Percentiles rank a stretch among this genome's conserved stretches.
Conservation (phyloP, 1,284 basidiomycete species). For the Ceratobasidium sp. region DNA sequence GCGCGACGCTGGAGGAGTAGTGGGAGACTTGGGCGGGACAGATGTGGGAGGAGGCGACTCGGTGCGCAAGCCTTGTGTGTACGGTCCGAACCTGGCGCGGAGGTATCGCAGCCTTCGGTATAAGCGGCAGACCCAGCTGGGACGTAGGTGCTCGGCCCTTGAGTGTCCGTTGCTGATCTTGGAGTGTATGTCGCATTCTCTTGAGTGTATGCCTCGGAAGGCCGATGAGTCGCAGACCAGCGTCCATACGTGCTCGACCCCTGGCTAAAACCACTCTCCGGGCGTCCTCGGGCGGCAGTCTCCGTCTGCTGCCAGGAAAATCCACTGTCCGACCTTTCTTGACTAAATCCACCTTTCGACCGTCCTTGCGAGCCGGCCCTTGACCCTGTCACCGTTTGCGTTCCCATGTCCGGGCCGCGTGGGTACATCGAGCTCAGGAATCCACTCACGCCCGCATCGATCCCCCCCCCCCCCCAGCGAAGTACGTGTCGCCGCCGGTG, state of each 20-base stretch:
- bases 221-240: constrained; percentile 23
- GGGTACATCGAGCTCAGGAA: constrained; percentile 36
- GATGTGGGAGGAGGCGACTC: constrained; percentile 30
- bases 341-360: constrained; percentile 11
- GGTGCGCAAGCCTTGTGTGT: constrained; percentile 29
- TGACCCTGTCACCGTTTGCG: constrained; percentile 17
- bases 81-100: constrained; percentile 28
- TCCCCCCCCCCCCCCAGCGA: constrained; percentile 19
- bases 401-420: constrained; percentile 6
- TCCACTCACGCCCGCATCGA: constrained; percentile 27
- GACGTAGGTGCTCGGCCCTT: constrained; percentile 28
- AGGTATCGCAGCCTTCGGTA: constrained; percentile 27
- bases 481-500: constrained; percentile 33
- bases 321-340: constrained; percentile 10
- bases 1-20: constrained; percentile 24
- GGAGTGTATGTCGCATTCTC: constrained; percentile 15
- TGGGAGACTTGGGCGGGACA: constrained; percentile 32
- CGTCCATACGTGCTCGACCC: constrained; percentile 17
- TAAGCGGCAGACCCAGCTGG: not conserved
- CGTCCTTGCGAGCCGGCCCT: constrained; percentile 12
- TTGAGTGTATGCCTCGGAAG: constrained; percentile 27
- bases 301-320: constrained; percentile 6
- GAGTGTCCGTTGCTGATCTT: constrained; percentile 19
- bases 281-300: constrained; percentile 11
- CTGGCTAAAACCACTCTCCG: constrained; percentile 20